Evolutionary conservation across 176 grass and related monocot species (phyloP).

Genomic region (Bonia amplexicaulis): DNA sequence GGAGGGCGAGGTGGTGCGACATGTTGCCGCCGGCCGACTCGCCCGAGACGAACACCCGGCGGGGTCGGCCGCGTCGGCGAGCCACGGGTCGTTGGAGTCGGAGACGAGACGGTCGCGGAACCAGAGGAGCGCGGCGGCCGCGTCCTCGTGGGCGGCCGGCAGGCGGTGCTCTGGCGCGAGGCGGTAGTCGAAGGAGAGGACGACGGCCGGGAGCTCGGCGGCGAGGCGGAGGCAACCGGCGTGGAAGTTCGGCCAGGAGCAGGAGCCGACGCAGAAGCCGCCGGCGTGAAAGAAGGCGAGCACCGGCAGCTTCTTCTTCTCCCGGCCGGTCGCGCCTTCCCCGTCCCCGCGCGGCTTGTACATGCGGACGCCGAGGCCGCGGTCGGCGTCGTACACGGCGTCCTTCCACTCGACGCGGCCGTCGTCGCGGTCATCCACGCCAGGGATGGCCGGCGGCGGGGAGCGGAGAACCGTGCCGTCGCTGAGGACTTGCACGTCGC

Average conservation of each 20-base stretch:
- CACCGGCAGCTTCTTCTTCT: no score
- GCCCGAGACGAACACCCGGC: not conserved
- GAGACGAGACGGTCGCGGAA: no score
- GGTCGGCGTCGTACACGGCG: no score
- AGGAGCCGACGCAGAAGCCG: constrained; percentile 13
- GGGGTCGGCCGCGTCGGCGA: not conserved
- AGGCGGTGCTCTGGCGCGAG: constrained; percentile 72
- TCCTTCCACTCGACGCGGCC: no score
- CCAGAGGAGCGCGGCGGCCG: no score
- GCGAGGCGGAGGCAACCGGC: not conserved
- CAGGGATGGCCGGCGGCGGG: not conserved
- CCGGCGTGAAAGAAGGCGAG: constrained; percentile 29
- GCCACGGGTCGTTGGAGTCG: not conserved
- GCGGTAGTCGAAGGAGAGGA: constrained; percentile 46
- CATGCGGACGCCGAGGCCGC: no score
- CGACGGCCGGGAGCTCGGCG: not conserved
- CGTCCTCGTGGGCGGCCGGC: constrained; percentile 65
- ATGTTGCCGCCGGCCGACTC: constrained; percentile 4
- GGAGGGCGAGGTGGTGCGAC: constrained; percentile 40
- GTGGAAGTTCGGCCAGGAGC: not conserved
- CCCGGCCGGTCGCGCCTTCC: no score
- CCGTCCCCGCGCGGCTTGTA: no score
- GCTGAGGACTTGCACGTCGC: no score
- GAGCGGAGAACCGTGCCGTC: not conserved
- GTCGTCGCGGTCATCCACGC: no score